A percentile compares a stretch with the other conserved stretches of the same genome.
Conservation (phyloP, 2,329 filamentous ascomycete species). For the Trichoderma endophyticum region DNA sequence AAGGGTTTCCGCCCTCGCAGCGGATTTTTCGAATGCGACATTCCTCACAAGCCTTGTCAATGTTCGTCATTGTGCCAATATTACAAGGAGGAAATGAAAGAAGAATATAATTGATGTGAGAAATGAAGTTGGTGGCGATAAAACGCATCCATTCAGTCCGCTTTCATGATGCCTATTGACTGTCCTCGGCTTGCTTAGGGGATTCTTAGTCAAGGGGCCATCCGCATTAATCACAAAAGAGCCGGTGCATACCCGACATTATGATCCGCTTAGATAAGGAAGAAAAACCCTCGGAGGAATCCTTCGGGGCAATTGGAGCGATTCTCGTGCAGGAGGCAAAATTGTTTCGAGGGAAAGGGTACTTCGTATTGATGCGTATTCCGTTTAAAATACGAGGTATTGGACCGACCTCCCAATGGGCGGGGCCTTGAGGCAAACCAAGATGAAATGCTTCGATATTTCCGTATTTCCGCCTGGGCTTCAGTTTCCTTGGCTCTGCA, state of each 20-base stretch:
- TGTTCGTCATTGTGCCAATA: background rate
- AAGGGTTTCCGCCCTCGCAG: background rate
- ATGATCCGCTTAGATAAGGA: background rate
- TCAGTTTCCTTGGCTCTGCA: background rate
- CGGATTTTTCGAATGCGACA: background rate
- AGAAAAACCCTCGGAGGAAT: background rate
- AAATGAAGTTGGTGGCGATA: background rate
- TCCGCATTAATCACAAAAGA: background rate
- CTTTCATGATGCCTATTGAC: background rate
- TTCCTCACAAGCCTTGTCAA: background rate
- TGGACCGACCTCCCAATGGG: background rate
- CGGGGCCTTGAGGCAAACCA: background rate
- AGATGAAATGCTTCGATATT: background rate
- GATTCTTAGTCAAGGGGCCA: background rate
- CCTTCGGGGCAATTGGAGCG: background rate
- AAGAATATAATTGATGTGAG: background rate
- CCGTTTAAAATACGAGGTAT: background rate
- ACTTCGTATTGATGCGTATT: background rate
- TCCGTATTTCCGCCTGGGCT: background rate
- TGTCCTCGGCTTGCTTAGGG: background rate
- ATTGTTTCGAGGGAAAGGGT: background rate
- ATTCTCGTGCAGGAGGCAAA: background rate
- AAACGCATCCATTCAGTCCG: background rate
- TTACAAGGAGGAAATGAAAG: background rate
- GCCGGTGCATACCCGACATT: background rate